Evolutionary conservation across 805 yeast species (phyloP).

Genomic region (Metschnikowia proteae): DNA sequence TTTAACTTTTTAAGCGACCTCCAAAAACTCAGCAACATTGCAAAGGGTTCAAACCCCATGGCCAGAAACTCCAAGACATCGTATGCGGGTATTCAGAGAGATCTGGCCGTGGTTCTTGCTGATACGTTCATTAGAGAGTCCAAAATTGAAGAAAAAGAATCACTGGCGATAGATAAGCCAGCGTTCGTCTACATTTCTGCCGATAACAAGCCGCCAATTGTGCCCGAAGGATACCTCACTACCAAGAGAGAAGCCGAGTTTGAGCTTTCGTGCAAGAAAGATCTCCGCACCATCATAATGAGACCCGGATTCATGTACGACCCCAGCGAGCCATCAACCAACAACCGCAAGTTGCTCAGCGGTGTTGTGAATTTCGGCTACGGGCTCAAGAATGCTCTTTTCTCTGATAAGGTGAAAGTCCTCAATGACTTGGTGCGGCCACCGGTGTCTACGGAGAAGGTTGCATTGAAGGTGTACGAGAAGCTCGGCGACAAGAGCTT

Average conservation of each 20-base stretch:
- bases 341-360: slow-evolving; percentile 42
- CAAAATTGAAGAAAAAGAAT: background rate
- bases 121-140: slow-evolving; percentile 39
- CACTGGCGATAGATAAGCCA: slow-evolving; percentile 17
- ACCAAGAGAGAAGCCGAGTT: slow-evolving; percentile 78
- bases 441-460: slow-evolving; percentile 61
- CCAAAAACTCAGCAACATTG: slow-evolving; percentile 25
- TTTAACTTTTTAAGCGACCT: slow-evolving; percentile 32
- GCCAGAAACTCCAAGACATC: slow-evolving; percentile 41
- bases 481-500: slow-evolving; percentile 48
- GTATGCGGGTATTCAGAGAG: slow-evolving; percentile 63
- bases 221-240: slow-evolving; percentile 64
- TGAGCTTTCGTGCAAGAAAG: slow-evolving; percentile 43
- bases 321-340: slow-evolving; percentile 28
- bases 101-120: slow-evolving; percentile 65
- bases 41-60: slow-evolving; percentile 64
- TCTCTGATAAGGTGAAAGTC: slow-evolving; percentile 33
- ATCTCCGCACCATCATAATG: slow-evolving; percentile 57
- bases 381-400: slow-evolving; percentile 40
- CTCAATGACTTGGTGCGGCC: slow-evolving; percentile 49
- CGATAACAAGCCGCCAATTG: slow-evolving; percentile 61
- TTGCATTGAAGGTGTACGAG: slow-evolving; percentile 56
- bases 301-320: slow-evolving; percentile 88
- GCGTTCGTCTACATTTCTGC: slow-evolving; percentile 77
- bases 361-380: slow-evolving; percentile 39